Base-by-base conservation (phyloP, 1,139 yeast species). In the Saccharomyces pastorianus region DNA sequence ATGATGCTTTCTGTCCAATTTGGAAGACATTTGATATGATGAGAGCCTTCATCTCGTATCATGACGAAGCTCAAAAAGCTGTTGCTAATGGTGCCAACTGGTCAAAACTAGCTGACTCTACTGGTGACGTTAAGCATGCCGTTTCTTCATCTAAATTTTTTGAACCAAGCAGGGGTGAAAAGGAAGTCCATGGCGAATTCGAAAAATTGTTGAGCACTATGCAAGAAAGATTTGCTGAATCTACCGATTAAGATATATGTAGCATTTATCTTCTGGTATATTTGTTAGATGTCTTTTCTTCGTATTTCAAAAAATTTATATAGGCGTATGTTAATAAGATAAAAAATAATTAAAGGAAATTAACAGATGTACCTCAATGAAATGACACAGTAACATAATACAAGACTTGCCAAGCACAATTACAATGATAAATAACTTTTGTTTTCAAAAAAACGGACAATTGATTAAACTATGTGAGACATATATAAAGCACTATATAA, bases 21-120 rank as follows among this genome's bases (percentile, higher is more conserved):
- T 93, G 99, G 99, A 93, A 93, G 80, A 93, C 99, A 55, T 86
- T 82, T 66, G 95, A 89, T 71, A 93, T 93, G 99, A 90, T 93
- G 97, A 89, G 88, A 74, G 85, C 93, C 25, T 93, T 93, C 67
- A 83, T 90, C 59, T 75, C 90, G 47, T 93, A 93, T 75, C 84
- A 88, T 69, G 97, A 93, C 63, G 98, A 93, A 76, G 98, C 99
- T 38, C 98, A 91, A 76, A 91, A 89, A 78, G 96, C 98, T 14
- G 86, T 91, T 61, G 80, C 96, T 50, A 84, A 87, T 67, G 98
- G 99, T 68, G 95, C 96, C 46, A 83, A 81, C 71, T 93, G 99
- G 99, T 81, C 88, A 61, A 91, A 89, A 77, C 81, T 93, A 62
- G 70, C 95, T 51, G 98, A 91, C 68, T 78, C 88, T 55, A 93